Conservation (phyloP, 2,329 filamentous ascomycete genomes). For the Neurospora sp. region DNA sequence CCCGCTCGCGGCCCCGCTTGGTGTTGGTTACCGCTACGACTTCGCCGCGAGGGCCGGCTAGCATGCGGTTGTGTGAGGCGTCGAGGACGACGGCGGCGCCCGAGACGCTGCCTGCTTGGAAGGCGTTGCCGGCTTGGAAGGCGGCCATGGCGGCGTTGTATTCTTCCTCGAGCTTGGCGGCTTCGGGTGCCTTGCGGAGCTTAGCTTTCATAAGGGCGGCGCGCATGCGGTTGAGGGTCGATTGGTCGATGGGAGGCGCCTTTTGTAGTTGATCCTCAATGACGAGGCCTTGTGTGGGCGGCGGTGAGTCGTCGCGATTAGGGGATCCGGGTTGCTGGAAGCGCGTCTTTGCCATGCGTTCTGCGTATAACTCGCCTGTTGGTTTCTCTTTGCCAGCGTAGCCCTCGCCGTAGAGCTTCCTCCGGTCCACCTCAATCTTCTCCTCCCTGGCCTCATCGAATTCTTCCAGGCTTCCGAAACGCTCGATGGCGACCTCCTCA, state of each 20-base stretch:
- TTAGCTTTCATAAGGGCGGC: constrained; percentile 96
- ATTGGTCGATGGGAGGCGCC: constrained; percentile 58
- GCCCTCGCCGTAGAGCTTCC: constrained; percentile 71
- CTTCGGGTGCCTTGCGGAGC: constrained; percentile 66
- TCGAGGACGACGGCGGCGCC: constrained; percentile 65
- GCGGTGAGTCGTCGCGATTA: constrained; percentile 12
- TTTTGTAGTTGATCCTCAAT: constrained; percentile 43
- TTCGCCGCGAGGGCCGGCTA: constrained; percentile 64
- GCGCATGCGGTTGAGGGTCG: constrained; percentile 76
- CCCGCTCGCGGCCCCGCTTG: constrained; percentile 75
- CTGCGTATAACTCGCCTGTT: constrained; percentile 73
- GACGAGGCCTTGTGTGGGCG: constrained; percentile 42
- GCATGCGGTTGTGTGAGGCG: constrained; percentile 80
- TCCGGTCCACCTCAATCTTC: constrained; percentile 77
- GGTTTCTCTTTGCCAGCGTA: constrained; percentile 82
- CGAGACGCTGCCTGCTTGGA: constrained; percentile 10
- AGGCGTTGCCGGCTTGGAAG: constrained; percentile 34
- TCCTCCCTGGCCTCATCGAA: constrained; percentile 95
- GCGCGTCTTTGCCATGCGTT: constrained; percentile 53
- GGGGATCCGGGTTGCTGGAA: constrained; percentile 22
- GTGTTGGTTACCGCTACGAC: constrained; percentile 63
- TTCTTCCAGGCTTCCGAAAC: constrained; percentile 69
- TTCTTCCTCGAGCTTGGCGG: constrained; percentile 66
- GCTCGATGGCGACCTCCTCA: constrained; percentile 74
- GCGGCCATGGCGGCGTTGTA: constrained; percentile 68